Evolutionary conservation across 495 filamentous ascomycete species (phyloP), one percentile per base, ranked within the genome.

Genomic region (Penicillium paradoxum): DNA sequence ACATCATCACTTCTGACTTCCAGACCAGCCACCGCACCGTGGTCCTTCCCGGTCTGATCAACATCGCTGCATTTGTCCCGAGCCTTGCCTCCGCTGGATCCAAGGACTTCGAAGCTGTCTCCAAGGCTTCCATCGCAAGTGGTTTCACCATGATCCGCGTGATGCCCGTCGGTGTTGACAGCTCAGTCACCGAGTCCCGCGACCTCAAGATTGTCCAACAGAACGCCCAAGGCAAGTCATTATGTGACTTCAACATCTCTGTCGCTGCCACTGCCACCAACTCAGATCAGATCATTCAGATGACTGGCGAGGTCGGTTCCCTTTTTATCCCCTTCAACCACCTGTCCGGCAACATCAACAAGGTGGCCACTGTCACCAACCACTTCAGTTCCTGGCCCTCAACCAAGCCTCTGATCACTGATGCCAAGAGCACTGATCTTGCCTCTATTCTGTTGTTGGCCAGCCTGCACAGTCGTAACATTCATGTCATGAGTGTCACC

Each of bases 321-420:
- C 76, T 93, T 17, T 93, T 90, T 72, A 87, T 93, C 44, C 89
- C 89, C 0, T 93, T 92, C 80, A 90, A 93, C 66, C 87, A 91
- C 63, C 71, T 91, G 8, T 88, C 87, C 18, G 87, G 86, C 56
- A 91, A 91, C 64, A 90, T 93, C 68, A 90, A 83, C 77, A 89
- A 90, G 73, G 88, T 91, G 34, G 86, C 89, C 15, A 83, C 87
- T 4, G 86, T 92, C 41, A 87, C 86, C 53, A 84, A 82, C 45
- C 89, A 93, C 71, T 92, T 93, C 56, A 83, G 82, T 46, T 79
- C 83, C 18, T 93, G 89, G 89, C 89, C 89, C 22, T 76, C 76
- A 3, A 84, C 82, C 72, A 93, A 93, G 71, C 87, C 88, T 30
- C 87, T 93, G 61, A 78, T 93, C 65, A 92, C 89, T 8, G 89